These are phyloP conservation scores for Trichosporon asahii DNA, from an alignment of 1,284 basidiomycete species.

Conservation along the genomic window DNA sequence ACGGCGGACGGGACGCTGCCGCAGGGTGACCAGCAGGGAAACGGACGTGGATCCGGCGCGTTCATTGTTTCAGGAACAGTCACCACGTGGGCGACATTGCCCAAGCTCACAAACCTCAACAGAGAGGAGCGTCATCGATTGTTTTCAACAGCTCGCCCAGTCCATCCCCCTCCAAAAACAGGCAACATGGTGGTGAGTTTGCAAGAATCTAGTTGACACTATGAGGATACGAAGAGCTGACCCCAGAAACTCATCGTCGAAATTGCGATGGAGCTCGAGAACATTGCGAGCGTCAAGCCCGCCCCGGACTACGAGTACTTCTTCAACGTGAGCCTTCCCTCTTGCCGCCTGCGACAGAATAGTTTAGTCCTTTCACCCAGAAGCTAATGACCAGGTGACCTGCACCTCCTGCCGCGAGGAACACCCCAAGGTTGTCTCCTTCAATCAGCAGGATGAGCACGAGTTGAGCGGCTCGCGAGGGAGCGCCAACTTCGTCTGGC, in stretches of 20 bases:
- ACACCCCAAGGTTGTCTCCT: conserved; percentile 48
- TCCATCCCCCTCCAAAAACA: not conserved
- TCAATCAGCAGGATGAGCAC: conserved; percentile 44
- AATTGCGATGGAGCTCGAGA: conserved; percentile 51
- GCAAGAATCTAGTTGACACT: no score
- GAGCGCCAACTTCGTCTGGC: conserved; percentile 50
- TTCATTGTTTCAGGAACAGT: conserved; percentile 5
- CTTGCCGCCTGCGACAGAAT: not conserved
- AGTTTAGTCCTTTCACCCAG: no score
- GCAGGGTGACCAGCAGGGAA: no score
- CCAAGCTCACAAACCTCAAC: not conserved
- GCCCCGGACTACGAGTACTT: conserved; percentile 47
- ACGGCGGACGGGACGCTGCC: not conserved
- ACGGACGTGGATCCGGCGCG: conserved; percentile 1
- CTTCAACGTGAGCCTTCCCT: conserved; percentile 43
- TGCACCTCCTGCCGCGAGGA: conserved; percentile 48
- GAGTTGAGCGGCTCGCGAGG: conserved; percentile 50
- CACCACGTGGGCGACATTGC: not conserved
- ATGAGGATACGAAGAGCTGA: not conserved
- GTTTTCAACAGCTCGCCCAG: not conserved
- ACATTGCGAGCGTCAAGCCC: conserved; percentile 45
- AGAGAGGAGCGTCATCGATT: not conserved
- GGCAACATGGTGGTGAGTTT: conserved; percentile 20
- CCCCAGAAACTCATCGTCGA: conserved; percentile 48
- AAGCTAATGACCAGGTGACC: conserved; percentile 33